Base-by-base conservation (phyloP, 805 yeast genomes). In the Schwanniomyces sp. region DNA sequence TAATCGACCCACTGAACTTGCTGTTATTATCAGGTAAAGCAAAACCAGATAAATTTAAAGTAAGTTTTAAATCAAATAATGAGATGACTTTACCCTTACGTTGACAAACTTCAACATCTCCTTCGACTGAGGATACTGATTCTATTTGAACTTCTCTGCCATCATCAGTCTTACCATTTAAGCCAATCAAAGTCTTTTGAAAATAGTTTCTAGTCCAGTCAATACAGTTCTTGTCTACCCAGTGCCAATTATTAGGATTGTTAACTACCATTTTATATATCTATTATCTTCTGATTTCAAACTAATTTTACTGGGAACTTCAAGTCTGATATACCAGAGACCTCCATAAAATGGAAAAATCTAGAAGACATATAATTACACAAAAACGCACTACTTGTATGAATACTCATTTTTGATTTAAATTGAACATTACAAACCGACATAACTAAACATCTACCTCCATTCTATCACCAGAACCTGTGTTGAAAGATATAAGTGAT, bases 201-300 rank as follows among this genome's bases (percentile, higher is more conserved):
- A 94, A 88, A 66, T 92, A 92, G 36, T 79, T 76, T 51, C 82
- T 82, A 10, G 97, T 79, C 99, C 99, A 94, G 47, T 81, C 85
- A 48, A 92, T 79, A 72, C 99, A 94, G 75, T 94, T 94, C 69
- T 92, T 92, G 71, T 92, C 97, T 52, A 91, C 97, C 98, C 98
- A 94, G 77, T 94, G 99, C 99, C 99, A 92, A 73, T 92, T 92
- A 69, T 94, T 94, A 34, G 98, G 98, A 78, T 92, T 94, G 70
- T 90, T 86, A 28, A 94, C 91, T 36, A 88, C 97, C 97, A 92
- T 92, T 34, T 38, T 29, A 21, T 21, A 7, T n/a, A 11, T 7
- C 9, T 10, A 18, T 8, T 21, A 26, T 7, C 10, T 32, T 14
- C 2, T 3, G 2, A 14, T 14, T 32, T 14, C 24, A 12, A 21